Percentiles rank a stretch among this genome's conserved stretches.
phyloP scores from a whole-genome alignment of 345 rosid species.

The Excoecaria agallocha region DNA sequence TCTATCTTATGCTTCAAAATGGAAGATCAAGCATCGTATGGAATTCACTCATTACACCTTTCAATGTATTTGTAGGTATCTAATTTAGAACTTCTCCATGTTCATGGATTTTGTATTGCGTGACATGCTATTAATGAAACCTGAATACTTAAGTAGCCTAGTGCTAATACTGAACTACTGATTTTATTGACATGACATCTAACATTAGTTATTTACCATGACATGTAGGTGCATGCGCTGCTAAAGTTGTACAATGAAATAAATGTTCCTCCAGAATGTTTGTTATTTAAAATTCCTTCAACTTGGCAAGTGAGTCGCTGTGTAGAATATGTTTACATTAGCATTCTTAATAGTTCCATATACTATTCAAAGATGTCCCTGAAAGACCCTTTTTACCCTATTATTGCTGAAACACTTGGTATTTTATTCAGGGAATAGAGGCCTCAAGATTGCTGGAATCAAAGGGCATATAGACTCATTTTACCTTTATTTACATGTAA shows the following conservation, averaged over 20 bases:
- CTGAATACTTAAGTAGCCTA: background rate
- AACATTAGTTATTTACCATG: background rate
- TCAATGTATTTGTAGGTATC: background rate
- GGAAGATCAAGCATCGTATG: background rate
- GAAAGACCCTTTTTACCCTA: constrained; percentile 5
- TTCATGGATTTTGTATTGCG: background rate
- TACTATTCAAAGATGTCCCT: background rate
- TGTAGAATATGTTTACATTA: background rate
- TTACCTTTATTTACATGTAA: constrained; percentile 93
- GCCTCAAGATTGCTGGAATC: constrained; percentile 91
- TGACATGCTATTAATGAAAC: background rate
- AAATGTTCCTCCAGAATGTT: constrained; percentile 63
- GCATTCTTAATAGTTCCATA: background rate
- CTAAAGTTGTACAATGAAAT: constrained; percentile 62
- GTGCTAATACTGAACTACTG: background rate
- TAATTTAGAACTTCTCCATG: background rate
- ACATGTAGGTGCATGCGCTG: constrained; percentile 76
- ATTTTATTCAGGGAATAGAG: constrained; percentile 68
- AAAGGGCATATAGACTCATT: constrained; percentile 92
- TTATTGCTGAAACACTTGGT: constrained; percentile 2
- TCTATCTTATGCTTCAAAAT: background rate
- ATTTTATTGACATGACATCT: background rate
- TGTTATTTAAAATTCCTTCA: constrained; percentile 89
- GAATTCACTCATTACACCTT: background rate
- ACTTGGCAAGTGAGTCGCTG: constrained; percentile 85